phyloP scores from a whole-genome alignment of 2,329 filamentous ascomycete species.

The Venturia nashicola region DNA sequence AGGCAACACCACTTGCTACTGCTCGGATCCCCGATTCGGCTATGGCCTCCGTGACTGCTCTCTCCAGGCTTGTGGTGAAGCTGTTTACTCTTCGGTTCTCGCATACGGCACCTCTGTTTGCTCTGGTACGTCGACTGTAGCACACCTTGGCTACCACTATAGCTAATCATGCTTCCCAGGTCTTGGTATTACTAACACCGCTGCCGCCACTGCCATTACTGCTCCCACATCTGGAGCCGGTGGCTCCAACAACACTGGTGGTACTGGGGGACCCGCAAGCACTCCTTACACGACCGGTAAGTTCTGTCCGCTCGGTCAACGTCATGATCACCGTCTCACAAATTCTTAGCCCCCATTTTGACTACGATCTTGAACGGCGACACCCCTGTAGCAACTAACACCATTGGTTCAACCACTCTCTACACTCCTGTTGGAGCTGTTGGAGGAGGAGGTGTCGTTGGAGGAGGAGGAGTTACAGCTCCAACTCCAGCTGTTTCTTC shows the following conservation, averaged over 20 bases:
- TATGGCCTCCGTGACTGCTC: constrained; percentile 38
- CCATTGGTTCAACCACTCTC: constrained; percentile 17
- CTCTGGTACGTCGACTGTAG: constrained; percentile 15
- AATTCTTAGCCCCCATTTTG: constrained; percentile 15
- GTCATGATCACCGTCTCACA: not conserved
- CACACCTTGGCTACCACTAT: not conserved
- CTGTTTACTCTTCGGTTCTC: constrained; percentile 19
- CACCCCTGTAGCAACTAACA: constrained; percentile 15
- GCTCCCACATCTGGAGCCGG: constrained; percentile 13
- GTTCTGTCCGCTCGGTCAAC: not conserved
- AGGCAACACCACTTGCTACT: constrained; percentile 31
- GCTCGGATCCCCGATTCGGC: constrained; percentile 30
- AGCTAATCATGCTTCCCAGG: not conserved
- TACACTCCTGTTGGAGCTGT: constrained; percentile 1
- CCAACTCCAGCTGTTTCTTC: not conserved
- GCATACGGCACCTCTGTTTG: constrained; percentile 23
- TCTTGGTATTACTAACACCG: not conserved
- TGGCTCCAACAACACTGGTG: constrained; percentile 15
- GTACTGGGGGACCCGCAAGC: not conserved
- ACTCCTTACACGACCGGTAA: constrained; percentile 1
- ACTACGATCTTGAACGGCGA: constrained; percentile 16
- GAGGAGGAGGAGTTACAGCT: not conserved
- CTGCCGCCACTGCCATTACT: constrained; percentile 7
- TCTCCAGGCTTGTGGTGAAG: constrained; percentile 25
- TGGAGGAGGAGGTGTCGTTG: not conserved